A percentile compares a stretch with the other conserved stretches of the same genome.
Conservation (phyloP, 2,329 filamentous ascomycete species). For the Chrysoporthe austroafricana region DNA sequence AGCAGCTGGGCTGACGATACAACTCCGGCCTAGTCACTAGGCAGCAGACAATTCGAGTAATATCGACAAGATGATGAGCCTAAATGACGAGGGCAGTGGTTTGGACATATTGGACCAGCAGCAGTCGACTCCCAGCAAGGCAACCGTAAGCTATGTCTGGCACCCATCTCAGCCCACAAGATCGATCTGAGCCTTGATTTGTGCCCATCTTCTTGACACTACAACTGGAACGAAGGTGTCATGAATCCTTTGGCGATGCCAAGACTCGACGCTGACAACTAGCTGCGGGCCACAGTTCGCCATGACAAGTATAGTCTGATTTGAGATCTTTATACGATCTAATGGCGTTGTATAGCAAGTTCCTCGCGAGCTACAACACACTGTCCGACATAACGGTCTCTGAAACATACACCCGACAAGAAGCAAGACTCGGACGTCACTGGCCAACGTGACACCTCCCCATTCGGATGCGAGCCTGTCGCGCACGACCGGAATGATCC, state of each 20-base stretch:
- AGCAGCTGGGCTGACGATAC: neutral
- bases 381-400: neutral
- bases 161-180: neutral
- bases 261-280: neutral
- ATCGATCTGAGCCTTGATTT: neutral
- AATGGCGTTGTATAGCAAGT: neutral
- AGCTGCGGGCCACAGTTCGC: neutral
- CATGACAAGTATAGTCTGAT: neutral
- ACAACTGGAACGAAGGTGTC: neutral
- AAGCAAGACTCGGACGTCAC: too few species aligned
- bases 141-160: neutral
- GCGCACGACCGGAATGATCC: slow-evolving; percentile 35
- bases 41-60: neutral
- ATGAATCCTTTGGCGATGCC: neutral
- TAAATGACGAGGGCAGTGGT: neutral
- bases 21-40: neutral
- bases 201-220: neutral
- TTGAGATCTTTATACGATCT: neutral
- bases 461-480: neutral
- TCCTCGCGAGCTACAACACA: neutral
- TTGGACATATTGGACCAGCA: neutral
- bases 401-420: neutral
- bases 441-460: too few species aligned
- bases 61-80: neutral
- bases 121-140: too few species aligned